Base-by-base conservation (phyloP, 441 rosid species). In the Populus hybrid region DNA sequence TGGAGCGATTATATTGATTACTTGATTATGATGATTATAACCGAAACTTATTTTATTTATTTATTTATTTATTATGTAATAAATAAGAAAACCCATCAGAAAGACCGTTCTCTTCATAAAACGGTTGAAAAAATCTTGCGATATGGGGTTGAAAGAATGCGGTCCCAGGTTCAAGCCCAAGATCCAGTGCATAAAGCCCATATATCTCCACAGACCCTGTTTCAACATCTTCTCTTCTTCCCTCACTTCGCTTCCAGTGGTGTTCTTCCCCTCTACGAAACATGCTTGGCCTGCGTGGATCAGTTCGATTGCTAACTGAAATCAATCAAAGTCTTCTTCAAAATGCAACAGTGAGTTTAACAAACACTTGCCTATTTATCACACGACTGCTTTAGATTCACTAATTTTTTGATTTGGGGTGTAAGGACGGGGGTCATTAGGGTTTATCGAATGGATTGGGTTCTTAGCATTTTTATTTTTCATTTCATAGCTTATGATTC, bases 201-300 rank as follows among this genome's bases (percentile, higher is more conserved):
- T 14, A 50, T 16, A 50, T 50, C 57, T 50, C 57, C 57, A 32
- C 46, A 34, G 1, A 7, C 14, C 24, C 28, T 40, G 20, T 12
- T 40, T 10, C 32, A 11, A 3, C 3, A 70, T 5, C 9, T 16
- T 35, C 14, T 53, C 63, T 12, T n/a, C 8, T 42, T 2, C 67
- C 26, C 59, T 65, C 10, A 53, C 65, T 57, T 53, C 61, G 61
- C n/a, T 1, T 21, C 61, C 61, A 18, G 61, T 53, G n/a, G 61
- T 16, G 61, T 18, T 66, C 69, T 24, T 26, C 20, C 18, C 69
- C 36, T 0, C 1, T 12, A 12, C 20, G 8, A 69, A 32, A 9
- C 10, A 90, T 87, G 92, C 78, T 84, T 3, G 84, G 86, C 67
- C 50, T 82, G n/a, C 88, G 89, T 30, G 72, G 86, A 81, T 87